Conservation (phyloP, 140 eudicot species). For the Senecio squalidus region DNA sequence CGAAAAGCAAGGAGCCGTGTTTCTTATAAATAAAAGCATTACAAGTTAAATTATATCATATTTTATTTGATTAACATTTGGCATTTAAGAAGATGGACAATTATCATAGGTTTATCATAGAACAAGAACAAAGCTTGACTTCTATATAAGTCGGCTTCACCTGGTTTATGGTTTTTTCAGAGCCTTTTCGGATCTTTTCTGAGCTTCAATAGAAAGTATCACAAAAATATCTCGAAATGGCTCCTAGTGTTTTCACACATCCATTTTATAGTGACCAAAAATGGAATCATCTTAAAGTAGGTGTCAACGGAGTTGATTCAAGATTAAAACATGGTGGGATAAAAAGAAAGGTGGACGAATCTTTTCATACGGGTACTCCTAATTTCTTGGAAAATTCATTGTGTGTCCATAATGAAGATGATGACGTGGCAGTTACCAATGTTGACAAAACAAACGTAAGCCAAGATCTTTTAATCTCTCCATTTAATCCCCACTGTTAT, state of each 20-base stretch:
- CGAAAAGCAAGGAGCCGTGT: constrained; percentile 7
- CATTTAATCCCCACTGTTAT: constrained; percentile 19
- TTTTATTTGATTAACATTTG: background rate
- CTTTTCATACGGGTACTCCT: constrained; percentile 21
- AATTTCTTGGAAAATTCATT: constrained; percentile 21
- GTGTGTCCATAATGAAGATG: constrained; percentile 13
- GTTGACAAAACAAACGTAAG: constrained; percentile 15
- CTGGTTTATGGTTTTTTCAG: constrained; percentile 38
- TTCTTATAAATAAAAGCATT: background rate
- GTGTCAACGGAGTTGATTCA: constrained; percentile 29
- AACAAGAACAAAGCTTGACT: constrained; percentile 22
- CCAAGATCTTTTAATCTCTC: constrained; percentile 25
- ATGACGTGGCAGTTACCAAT: constrained; percentile 1
- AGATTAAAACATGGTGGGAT: constrained; percentile 16
- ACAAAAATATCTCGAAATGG: constrained; percentile 25
- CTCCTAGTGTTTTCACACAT: constrained; percentile 19
- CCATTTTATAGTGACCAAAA: constrained; percentile 31
- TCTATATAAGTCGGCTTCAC: constrained; percentile 28
- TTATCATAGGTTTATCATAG: background rate
- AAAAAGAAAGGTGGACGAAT: constrained; percentile 22
- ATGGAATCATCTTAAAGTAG: constrained; percentile 25
- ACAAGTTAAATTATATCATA: constrained; percentile 11
- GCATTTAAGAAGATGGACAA: constrained; percentile 6
- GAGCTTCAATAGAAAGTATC: background rate
- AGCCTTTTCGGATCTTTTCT: constrained; percentile 26